A percentile compares a stretch with the other conserved stretches of the same genome.
Evolutionary conservation across 768 basidiomycete genomes (phyloP).

Genomic region (Macrolepiota albuminosa): DNA sequence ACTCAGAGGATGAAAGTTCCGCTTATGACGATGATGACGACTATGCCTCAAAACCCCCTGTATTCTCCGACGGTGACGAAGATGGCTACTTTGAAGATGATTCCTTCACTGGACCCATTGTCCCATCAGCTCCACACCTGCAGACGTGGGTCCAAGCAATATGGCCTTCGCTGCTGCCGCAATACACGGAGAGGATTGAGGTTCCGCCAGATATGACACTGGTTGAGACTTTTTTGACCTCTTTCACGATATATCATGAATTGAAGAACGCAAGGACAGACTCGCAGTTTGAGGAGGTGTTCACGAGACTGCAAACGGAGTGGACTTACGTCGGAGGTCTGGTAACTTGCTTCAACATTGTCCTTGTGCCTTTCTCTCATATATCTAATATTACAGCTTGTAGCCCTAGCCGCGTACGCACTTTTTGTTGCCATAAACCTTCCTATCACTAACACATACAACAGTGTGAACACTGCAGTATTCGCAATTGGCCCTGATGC

Average conservation of each 20-base stretch:
- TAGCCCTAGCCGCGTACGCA: conserved; percentile 54
- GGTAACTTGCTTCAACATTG: conserved; percentile 29
- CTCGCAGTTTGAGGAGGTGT: conserved; percentile 47
- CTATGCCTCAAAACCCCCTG: conserved; percentile 18
- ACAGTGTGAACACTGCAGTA: conserved; percentile 48
- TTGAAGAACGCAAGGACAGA: conserved; percentile 42
- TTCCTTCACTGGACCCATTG: background rate
- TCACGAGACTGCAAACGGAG: conserved; percentile 46
- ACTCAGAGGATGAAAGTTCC: conserved; percentile 36
- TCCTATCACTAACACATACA: background rate
- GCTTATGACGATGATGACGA: conserved; percentile 21
- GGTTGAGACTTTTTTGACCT: conserved; percentile 37
- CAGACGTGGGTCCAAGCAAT: conserved; percentile 3
- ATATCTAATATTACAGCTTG: conserved; percentile 34
- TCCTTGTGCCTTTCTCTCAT: background rate
- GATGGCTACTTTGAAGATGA: background rate
- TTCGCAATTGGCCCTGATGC: conserved; percentile 57
- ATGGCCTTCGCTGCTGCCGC: conserved; percentile 24
- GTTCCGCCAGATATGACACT: conserved; percentile 22
- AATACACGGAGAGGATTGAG: conserved; percentile 38
- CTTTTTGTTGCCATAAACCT: background rate
- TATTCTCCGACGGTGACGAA: conserved; percentile 21
- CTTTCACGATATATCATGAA: conserved; percentile 54
- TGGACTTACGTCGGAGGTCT: conserved; percentile 66
- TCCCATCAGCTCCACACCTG: background rate